Percentiles rank a stretch among this genome's conserved stretches.
Conservation (phyloP, 768 basidiomycete species). For the Collybiopsis confluens region DNA sequence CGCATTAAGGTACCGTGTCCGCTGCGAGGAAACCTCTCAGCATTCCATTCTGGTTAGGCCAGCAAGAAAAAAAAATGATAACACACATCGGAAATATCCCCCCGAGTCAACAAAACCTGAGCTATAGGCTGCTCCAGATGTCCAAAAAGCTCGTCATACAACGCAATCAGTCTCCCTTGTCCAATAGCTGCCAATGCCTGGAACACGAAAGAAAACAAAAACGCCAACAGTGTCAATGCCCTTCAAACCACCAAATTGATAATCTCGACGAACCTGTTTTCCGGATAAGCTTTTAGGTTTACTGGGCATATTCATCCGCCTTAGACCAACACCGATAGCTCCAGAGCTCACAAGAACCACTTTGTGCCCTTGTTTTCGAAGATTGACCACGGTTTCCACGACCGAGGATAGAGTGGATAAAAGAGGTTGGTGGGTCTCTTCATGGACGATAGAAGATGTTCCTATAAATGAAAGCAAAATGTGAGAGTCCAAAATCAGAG, state of each 20-base stretch:
- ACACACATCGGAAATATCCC: conserved; percentile 93
- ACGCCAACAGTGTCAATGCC: no score
- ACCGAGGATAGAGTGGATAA: conserved; percentile 88
- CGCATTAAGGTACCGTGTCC: conserved; percentile 93
- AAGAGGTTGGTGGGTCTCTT: conserved; percentile 87
- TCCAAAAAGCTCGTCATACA: conserved; percentile 96
- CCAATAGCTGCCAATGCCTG: conserved; percentile 96
- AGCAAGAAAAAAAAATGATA: no score
- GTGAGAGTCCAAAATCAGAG: conserved; percentile 7
- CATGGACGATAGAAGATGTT: conserved; percentile 95
- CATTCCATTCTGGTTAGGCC: no score
- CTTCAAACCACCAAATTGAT: no score
- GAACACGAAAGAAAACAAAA: neutral
- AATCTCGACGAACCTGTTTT: conserved; percentile 74
- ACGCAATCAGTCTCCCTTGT: conserved; percentile 90
- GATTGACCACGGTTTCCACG: conserved; percentile 82
- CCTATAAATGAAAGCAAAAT: conserved; percentile 44
- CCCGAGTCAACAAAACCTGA: conserved; percentile 89
- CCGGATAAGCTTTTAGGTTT: conserved; percentile 82
- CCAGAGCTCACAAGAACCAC: conserved; percentile 96
- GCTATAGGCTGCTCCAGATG: conserved; percentile 94
- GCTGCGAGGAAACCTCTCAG: conserved; percentile 38
- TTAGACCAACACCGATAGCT: conserved; percentile 94
- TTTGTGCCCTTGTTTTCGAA: conserved; percentile 81
- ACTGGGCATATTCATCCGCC: conserved; percentile 81